These are phyloP conservation scores for Rhizomucor pusillus DNA, from an alignment of 371 early-diverging fungal species.

Conservation along the genomic window DNA sequence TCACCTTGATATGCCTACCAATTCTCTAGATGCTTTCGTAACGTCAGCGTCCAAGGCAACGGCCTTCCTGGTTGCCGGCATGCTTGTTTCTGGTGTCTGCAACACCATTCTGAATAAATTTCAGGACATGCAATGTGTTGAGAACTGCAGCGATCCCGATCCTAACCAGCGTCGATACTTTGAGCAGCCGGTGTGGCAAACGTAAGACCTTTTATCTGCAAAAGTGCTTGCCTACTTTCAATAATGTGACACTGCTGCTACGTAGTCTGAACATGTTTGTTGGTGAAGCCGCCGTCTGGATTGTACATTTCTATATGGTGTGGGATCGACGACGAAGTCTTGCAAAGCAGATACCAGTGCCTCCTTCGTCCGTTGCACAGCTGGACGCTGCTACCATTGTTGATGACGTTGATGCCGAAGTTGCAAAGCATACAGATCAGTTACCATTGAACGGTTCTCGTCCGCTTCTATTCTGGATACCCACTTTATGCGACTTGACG, in stretches of 20 bases:
- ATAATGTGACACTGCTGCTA: neutral
- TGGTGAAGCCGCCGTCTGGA: constrained; percentile 73
- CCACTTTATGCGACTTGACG: constrained; percentile 88
- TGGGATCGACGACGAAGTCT: constrained; percentile 13
- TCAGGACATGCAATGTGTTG: constrained; percentile 88
- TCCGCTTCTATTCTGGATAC: constrained; percentile 80
- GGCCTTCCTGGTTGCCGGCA: constrained; percentile 64
- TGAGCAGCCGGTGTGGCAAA: constrained; percentile 98
- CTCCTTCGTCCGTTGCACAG: constrained; percentile 44
- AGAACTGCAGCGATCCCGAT: constrained; percentile 81
- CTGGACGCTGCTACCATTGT: constrained; percentile 34
- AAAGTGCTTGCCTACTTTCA: neutral
- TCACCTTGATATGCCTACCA: neutral
- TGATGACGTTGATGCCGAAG: constrained; percentile 32
- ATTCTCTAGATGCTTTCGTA: neutral
- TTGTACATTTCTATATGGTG: constrained; percentile 36
- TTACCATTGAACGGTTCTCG: constrained; percentile 55
- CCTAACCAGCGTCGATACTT: constrained; percentile 69
- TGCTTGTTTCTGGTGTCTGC: constrained; percentile 73
- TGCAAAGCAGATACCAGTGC: constrained; percentile 6
- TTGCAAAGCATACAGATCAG: constrained; percentile 10
- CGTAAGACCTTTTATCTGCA: constrained; percentile 33
- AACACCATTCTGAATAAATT: constrained; percentile 84
- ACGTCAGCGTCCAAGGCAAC: constrained; percentile 15
- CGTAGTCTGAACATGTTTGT: constrained; percentile 86